Evolutionary conservation across 768 basidiomycete species (phyloP).

Genomic region (Coprinopsis sp.): DNA sequence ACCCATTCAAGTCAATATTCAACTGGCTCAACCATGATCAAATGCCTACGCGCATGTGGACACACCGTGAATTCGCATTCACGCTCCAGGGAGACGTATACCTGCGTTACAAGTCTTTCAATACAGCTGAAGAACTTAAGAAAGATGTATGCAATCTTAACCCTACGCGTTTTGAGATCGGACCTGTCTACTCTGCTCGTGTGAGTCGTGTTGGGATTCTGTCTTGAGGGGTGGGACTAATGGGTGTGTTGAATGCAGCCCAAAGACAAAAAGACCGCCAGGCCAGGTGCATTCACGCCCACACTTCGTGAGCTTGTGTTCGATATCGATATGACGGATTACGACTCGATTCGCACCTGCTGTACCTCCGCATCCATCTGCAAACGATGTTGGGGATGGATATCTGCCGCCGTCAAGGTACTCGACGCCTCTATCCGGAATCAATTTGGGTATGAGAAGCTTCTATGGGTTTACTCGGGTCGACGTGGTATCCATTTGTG

Average conservation of each 20-base stretch:
- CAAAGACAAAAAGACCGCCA: constrained; percentile 79
- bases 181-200: constrained; percentile 84
- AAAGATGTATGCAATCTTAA: constrained; percentile 80
- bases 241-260: constrained; percentile 48
- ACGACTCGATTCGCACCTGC: constrained; percentile 92
- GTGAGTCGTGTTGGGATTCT: constrained; percentile 42
- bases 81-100: constrained; percentile 90
- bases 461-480: constrained; percentile 98
- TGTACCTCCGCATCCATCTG: constrained; percentile 91
- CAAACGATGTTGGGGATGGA: constrained; percentile 90
- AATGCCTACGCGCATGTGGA: constrained; percentile 73
- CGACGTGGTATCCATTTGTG: constrained; percentile 98
- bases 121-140: constrained; percentile 82
- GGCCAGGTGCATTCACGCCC: constrained; percentile 65
- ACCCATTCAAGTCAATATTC: constrained; percentile 92
- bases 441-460: constrained; percentile 85
- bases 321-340: constrained; percentile 99
- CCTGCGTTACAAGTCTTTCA: constrained; percentile 92
- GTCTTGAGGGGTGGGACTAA: background rate
- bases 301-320: constrained; percentile 90
- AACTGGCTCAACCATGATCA: constrained; percentile 94
- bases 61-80: constrained; percentile 94
- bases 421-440: constrained; percentile 75
- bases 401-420: constrained; percentile 86
- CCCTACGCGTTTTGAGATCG: constrained; percentile 95